Base-by-base conservation (phyloP, 2,329 filamentous ascomycete genomes). In the Trichophyton rubrum region DNA sequence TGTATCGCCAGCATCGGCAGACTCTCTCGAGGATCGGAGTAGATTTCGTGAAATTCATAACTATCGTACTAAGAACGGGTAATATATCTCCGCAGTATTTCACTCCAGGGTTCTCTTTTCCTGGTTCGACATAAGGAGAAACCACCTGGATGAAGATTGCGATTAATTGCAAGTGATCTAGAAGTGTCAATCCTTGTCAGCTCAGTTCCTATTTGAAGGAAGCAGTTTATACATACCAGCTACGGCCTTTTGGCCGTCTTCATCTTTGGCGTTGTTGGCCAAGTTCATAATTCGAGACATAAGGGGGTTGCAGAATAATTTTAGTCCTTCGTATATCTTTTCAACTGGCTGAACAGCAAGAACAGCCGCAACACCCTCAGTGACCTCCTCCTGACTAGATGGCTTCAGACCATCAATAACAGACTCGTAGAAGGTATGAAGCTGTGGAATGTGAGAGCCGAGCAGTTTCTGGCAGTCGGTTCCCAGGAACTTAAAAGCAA, bases 41-140 rank as follows among this genome's bases (percentile, higher is more conserved):
- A 67, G 91, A 96, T 67, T 82, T 79, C 63, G 91, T 83, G 71
- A 97, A 99, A 70, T 86, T 92, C 68, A 95, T 88, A 60, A 95
- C 81, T 62, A 99, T 88, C 6, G 88, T 89, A 7, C 89, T 85
- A 62, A 97, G 80, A 43, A 96, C 85, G 0, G 90, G 89, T 72
- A 97, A 90, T 20, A 96, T 87, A 71, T 97, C 91, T 68, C 92
- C 84, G 81, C 93, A 97, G 76, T 99, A 99, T 73, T 90, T 91
- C 62, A 99, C 91, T 0, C 89, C 90, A 3, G 92, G 92, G 70
- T 97, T 91, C 62, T 89, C 85, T 65, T 90, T 80, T 58, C 81
- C 82, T 7, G 82, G 82, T 24, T 84, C 82, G 47, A 92, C 82
- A 59, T 88, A 86, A 0, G 93, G 93, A 60, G 87, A 85, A 9